Conservation (phyloP, 1,139 yeast genomes). For the Scheffersomyces stambukii region DNA sequence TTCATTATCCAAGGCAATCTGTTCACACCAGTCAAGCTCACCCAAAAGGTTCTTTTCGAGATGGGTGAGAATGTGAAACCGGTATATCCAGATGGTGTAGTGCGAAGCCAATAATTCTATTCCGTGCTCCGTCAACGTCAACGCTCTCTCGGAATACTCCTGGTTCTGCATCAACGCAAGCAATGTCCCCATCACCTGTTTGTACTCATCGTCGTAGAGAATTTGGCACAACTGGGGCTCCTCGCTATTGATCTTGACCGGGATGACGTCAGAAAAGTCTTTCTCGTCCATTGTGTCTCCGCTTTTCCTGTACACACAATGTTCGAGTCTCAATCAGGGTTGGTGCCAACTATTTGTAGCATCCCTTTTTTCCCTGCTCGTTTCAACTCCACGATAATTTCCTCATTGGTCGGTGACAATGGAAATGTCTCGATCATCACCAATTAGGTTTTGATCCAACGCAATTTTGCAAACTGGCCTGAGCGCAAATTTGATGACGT, state of each 20-base stretch:
- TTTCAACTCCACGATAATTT: too few relatives aligned
- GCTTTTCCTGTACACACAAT: not conserved
- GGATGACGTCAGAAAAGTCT: slow-evolving; percentile 37
- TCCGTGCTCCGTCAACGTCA: slow-evolving; percentile 58
- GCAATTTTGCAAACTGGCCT: too few relatives aligned
- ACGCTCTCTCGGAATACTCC: slow-evolving; percentile 71
- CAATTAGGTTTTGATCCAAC: too few relatives aligned
- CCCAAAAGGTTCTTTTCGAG: slow-evolving; percentile 34
- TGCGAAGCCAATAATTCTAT: slow-evolving; percentile 80
- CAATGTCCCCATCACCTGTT: slow-evolving; percentile 53
- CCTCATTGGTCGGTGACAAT: slow-evolving; percentile 1
- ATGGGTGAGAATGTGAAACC: slow-evolving; percentile 52
- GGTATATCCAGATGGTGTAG: slow-evolving; percentile 85
- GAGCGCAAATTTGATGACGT: too few relatives aligned
- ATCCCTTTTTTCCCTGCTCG: too few relatives aligned
- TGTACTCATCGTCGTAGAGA: slow-evolving; percentile 71
- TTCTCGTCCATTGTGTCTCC: slow-evolving; percentile 8
- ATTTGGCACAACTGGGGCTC: slow-evolving; percentile 67
- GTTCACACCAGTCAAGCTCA: slow-evolving; percentile 77
- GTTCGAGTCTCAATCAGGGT: not conserved
- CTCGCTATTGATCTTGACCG: slow-evolving; percentile 40
- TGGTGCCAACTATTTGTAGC: slow-evolving; percentile 1
- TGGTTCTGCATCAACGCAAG: slow-evolving; percentile 55
- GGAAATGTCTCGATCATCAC: too few relatives aligned
- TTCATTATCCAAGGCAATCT: slow-evolving; percentile 67